phyloP scores from a whole-genome alignment of 2,329 filamentous ascomycete species.

The Eurotiales sp. region DNA sequence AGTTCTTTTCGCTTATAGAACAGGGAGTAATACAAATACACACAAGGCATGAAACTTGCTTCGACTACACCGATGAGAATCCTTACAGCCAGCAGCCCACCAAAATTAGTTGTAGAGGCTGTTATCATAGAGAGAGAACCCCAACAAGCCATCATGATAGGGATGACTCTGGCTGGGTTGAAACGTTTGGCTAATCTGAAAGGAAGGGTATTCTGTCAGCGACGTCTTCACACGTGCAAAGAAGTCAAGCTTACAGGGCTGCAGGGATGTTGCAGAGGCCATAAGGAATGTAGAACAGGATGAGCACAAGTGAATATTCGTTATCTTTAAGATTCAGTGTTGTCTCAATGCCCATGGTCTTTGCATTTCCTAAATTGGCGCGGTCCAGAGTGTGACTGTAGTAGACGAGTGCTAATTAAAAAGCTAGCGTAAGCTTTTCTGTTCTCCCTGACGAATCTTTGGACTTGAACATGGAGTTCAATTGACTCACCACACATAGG shows the following conservation, averaged over 20 bases:
- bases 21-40: slow-evolving; percentile 53
- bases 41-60: slow-evolving; percentile 27
- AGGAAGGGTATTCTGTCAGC: slow-evolving; percentile 30
- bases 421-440: not conserved
- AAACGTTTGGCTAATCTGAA: slow-evolving; percentile 30
- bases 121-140: slow-evolving; percentile 20
- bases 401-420: slow-evolving; percentile 7
- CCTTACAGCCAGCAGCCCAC: slow-evolving; percentile 10
- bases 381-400: slow-evolving; percentile 11
- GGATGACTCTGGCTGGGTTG: slow-evolving; percentile 9
- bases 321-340: slow-evolving; percentile 34
- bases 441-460: not conserved
- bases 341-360: slow-evolving; percentile 47
- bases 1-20: slow-evolving; percentile 43
- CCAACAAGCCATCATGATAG: slow-evolving; percentile 20
- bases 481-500: slow-evolving; percentile 12
- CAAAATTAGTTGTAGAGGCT: slow-evolving; percentile 12
- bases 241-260: slow-evolving; percentile 14
- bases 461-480: too few species aligned
- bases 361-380: slow-evolving; percentile 25
- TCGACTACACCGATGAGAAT: slow-evolving; percentile 21
- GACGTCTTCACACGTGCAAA: not conserved
- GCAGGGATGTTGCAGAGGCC: slow-evolving; percentile 32
- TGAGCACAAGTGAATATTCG: slow-evolving; percentile 30
- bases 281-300: slow-evolving; percentile 52